These are phyloP conservation scores for Thalassiosira livingstoniorum DNA, from an alignment of 352 stramenopile genomes.

Conservation along the genomic window DNA sequence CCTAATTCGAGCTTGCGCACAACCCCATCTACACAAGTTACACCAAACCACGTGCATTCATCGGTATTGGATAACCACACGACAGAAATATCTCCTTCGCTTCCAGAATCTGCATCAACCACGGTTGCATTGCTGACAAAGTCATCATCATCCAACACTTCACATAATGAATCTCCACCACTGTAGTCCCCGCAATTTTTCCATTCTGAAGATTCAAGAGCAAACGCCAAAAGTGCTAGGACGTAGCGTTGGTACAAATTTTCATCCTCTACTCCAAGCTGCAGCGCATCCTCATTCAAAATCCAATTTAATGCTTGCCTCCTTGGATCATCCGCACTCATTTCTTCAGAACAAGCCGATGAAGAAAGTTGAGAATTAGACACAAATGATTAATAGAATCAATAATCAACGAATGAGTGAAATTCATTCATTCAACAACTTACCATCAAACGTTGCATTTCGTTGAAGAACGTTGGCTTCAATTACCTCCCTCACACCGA, in stretches of 20 bases:
- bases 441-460: conserved; percentile 39
- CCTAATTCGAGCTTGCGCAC: conserved; percentile 39
- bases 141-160: background rate
- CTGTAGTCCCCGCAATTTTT: conserved; percentile 19
- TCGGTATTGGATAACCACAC: conserved; percentile 48
- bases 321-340: conserved; percentile 27
- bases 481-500: conserved; percentile 47
- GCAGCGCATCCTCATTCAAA: conserved; percentile 53
- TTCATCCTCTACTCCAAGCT: conserved; percentile 24
- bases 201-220: conserved; percentile 56
- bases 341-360: too few relatives aligned
- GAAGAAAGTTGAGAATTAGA: too few relatives aligned
- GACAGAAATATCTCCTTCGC: background rate
- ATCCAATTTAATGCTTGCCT: conserved; percentile 20
- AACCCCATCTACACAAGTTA: conserved; percentile 37
- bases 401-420: too few relatives aligned
- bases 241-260: conserved; percentile 71
- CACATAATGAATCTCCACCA: too few relatives aligned
- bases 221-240: conserved; percentile 59
- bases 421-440: too few relatives aligned
- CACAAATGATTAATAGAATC: too few relatives aligned
- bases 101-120: background rate
- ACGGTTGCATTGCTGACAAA: background rate
- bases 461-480: background rate
- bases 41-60: conserved; percentile 61